Percentiles rank a stretch among this genome's conserved stretches.
Evolutionary conservation across 371 early-diverging fungal species (phyloP).

Genomic region (Blastocladiella emersonii): DNA sequence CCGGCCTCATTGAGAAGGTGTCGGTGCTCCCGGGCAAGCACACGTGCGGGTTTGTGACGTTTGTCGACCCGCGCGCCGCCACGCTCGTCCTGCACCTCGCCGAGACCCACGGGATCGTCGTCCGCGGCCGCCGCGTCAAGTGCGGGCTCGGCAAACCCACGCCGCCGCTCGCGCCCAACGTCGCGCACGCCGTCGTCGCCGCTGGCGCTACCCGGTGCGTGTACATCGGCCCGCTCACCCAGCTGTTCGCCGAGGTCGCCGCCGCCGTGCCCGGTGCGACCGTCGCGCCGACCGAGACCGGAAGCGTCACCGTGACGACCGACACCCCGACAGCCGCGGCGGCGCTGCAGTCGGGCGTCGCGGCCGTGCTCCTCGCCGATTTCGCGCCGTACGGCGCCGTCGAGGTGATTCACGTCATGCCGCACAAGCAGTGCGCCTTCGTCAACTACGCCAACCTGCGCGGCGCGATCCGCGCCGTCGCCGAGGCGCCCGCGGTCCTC

Average conservation of each 20-base stretch:
- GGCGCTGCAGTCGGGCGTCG: too few relatives aligned
- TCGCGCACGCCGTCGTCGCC: slow-evolving; percentile 40
- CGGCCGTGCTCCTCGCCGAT: neutral
- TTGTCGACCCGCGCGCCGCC: slow-evolving; percentile 57
- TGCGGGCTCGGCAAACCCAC: slow-evolving; percentile 66
- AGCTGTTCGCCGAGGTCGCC: neutral
- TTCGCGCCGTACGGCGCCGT: neutral
- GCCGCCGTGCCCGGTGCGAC: neutral
- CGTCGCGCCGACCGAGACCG: too few relatives aligned
- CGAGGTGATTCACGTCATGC: neutral
- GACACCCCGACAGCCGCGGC: too few relatives aligned
- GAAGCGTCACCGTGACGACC: too few relatives aligned
- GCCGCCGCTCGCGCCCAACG: slow-evolving; percentile 30
- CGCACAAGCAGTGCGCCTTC: neutral
- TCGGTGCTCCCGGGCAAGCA: slow-evolving; percentile 57
- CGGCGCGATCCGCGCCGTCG: neutral
- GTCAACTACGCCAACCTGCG: neutral
- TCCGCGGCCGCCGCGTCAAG: slow-evolving; percentile 54
- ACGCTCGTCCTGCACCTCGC: slow-evolving; percentile 38
- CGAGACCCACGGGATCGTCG: slow-evolving; percentile 35
- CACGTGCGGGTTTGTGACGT: slow-evolving; percentile 60
- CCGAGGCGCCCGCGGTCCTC: neutral
- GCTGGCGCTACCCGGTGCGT: slow-evolving; percentile 37
- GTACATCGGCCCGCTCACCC: slow-evolving; percentile 20
- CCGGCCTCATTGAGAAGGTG: slow-evolving; percentile 61